Conservation (phyloP, 2,329 filamentous ascomycete species). For the Fusarium sp. region DNA sequence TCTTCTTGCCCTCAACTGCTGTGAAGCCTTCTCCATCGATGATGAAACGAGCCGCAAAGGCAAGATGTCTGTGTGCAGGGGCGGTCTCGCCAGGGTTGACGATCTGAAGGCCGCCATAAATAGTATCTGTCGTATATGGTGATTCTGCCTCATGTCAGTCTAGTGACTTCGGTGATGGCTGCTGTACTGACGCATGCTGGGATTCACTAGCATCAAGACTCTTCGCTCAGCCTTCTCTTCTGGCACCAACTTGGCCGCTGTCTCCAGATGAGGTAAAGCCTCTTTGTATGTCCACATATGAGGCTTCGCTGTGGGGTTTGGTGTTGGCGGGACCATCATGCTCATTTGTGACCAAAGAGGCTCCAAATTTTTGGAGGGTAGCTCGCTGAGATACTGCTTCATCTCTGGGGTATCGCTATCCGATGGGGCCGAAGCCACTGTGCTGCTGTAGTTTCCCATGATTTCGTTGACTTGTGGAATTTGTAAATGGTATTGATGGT, state of each 20-base stretch:
- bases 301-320: conserved; percentile 58
- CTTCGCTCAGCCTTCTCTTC: conserved; percentile 57
- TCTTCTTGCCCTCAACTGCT: conserved; percentile 65
- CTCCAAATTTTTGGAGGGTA: conserved; percentile 50
- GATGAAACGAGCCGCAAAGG: conserved; percentile 69
- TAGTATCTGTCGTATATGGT: conserved; percentile 62
- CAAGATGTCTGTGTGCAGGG: conserved; percentile 67
- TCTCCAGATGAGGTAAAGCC: conserved; percentile 51
- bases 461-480: neutral
- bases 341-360: conserved; percentile 65
- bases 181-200: conserved; percentile 59
- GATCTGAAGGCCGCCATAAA: conserved; percentile 68
- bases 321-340: conserved; percentile 59
- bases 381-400: conserved; percentile 46
- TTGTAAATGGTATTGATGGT: too few relatives aligned
- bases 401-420: conserved; percentile 43
- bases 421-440: neutral
- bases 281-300: conserved; percentile 55
- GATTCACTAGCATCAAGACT: conserved; percentile 59
- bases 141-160: conserved; percentile 52
- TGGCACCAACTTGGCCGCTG: conserved; percentile 52
- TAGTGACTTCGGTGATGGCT: accelerated
- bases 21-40: conserved; percentile 70
- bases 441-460: conserved; percentile 32
- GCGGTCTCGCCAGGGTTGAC: conserved; percentile 68